phyloP scores from a whole-genome alignment of 768 basidiomycete genomes.

The Jaapia argillacea region DNA sequence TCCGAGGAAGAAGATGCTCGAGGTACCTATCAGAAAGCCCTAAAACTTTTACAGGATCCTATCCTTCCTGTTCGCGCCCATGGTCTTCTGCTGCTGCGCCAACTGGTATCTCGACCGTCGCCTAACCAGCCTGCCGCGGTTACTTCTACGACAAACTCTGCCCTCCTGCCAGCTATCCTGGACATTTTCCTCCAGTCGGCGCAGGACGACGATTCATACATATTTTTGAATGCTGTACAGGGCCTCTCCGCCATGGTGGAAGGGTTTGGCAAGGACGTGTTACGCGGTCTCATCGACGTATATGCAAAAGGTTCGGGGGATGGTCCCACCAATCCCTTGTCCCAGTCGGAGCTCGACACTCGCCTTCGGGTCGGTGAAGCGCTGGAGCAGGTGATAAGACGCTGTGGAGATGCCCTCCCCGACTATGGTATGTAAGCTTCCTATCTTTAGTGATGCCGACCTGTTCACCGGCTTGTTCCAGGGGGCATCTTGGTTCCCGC shows the following conservation, averaged over 20 bases:
- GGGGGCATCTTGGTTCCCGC: slow-evolving; percentile 66
- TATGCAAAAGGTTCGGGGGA: slow-evolving; percentile 51
- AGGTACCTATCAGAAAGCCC: slow-evolving; percentile 75
- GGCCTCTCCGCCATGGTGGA: slow-evolving; percentile 85
- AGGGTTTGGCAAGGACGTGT: slow-evolving; percentile 61
- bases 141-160: slow-evolving; percentile 15
- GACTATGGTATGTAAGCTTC: slow-evolving; percentile 44
- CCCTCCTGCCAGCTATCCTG: slow-evolving; percentile 73
- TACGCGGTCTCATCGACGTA: slow-evolving; percentile 52
- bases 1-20: slow-evolving; percentile 34
- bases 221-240: slow-evolving; percentile 88
- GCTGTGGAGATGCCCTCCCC: slow-evolving; percentile 60
- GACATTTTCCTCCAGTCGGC: slow-evolving; percentile 80
- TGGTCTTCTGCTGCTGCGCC: slow-evolving; percentile 73
- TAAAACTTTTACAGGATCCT: slow-evolving; percentile 84
- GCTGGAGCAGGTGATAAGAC: slow-evolving; percentile 62
- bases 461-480: slow-evolving; percentile 17
- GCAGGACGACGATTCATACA: slow-evolving; percentile 92
- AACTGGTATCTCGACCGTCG: slow-evolving; percentile 47
- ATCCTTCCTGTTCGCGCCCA: slow-evolving; percentile 92
- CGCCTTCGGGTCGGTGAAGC: slow-evolving; percentile 81
- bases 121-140: slow-evolving; percentile 13
- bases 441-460: slow-evolving; percentile 8
- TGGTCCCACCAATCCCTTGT: slow-evolving; percentile 32
- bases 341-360: slow-evolving; percentile 59